Percentiles rank a stretch among this genome's conserved stretches.
Evolutionary conservation across 106 monocot genomes (phyloP).

Genomic region (Chionographis japonica): DNA sequence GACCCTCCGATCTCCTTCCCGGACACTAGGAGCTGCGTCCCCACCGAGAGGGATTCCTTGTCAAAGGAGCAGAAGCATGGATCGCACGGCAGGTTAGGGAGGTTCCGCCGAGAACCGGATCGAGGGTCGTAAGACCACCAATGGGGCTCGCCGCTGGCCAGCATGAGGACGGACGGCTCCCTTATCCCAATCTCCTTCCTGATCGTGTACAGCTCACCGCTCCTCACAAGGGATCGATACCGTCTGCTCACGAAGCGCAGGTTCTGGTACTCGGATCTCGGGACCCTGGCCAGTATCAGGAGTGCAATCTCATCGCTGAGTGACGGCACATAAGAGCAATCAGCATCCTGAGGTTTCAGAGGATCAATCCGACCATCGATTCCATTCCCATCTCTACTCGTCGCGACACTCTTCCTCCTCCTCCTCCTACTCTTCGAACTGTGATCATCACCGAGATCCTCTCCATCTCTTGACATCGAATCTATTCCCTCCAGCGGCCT

Average conservation of each 20-base stretch:
- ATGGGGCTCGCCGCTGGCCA: slow-evolving; percentile 28
- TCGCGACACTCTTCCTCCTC: neutral
- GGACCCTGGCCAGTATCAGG: slow-evolving; percentile 26
- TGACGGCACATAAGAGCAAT: slow-evolving; percentile 21
- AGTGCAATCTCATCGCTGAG: slow-evolving; percentile 36
- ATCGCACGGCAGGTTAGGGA: slow-evolving; percentile 27
- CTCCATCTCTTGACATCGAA: neutral
- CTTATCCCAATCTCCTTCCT: slow-evolving; percentile 17
- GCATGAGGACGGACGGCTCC: slow-evolving; percentile 23
- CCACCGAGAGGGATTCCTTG: slow-evolving; percentile 30
- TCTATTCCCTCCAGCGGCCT: neutral
- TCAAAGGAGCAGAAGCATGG: slow-evolving; percentile 25
- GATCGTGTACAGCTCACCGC: slow-evolving; percentile 30
- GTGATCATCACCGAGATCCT: neutral
- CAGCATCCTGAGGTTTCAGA: slow-evolving; percentile 7
- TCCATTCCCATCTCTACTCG: neutral
- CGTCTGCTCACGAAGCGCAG: slow-evolving; percentile 21
- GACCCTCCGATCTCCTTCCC: slow-evolving; percentile 28
- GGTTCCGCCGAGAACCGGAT: slow-evolving; percentile 16
- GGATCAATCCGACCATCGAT: neutral
- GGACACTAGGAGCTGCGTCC: slow-evolving; percentile 36
- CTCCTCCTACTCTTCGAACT: neutral
- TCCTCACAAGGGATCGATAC: slow-evolving; percentile 13
- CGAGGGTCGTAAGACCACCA: slow-evolving; percentile 33
- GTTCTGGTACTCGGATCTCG: slow-evolving; percentile 18